Evolutionary conservation across 495 filamentous ascomycete genomes (phyloP), one percentile per base, ranked within the genome.

Genomic region (Ramalina intermedia): DNA sequence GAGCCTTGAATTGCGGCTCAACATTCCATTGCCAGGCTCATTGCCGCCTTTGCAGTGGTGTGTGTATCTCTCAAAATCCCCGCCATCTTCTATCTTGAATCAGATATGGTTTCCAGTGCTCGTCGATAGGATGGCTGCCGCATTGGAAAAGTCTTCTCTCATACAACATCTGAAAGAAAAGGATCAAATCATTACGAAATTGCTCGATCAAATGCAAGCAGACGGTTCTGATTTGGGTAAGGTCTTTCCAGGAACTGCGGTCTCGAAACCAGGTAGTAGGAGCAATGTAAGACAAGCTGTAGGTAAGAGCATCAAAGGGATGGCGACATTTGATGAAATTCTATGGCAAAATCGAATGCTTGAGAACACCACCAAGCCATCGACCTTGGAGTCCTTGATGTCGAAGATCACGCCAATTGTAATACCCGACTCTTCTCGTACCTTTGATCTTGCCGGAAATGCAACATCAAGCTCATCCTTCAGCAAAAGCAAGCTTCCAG

Each of bases 141-240:
- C 61, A 47, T 62, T 60, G 48, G 74, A 74, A 62, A 70, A 72
- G 40, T 63, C 66, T 8, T 65, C 68, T 26, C 71, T 95, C 1
- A 55, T 81, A 21, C 61, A 71, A 7, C 68, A 70, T 21, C 57
- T 94, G 9, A 71, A 69, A 50, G 79, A 88, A 33, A 95, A 94
- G 63, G 88, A 95, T 61, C 74, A 69, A 55, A 73, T 86, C 16
- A 84, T 95, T 49, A 68, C 71, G 16, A 84, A 80, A 50, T 58
- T 94, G 20, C 67, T 85, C 8, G 86, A 93, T 60, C 87, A 85
- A 55, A 67, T 91, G n/a, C 82, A 86, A 49, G 66, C 75, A 0
- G 73, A 78, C 41, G 76, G 80, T 1, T 70, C 75, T 2, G 83
- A 87, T 26, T 63, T 90, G 5, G 76, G 77, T 13, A 69, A 75